These are phyloP conservation scores for Talaromyces ruber DNA, from an alignment of 495 filamentous ascomycete genomes.

Conservation along the genomic window DNA sequence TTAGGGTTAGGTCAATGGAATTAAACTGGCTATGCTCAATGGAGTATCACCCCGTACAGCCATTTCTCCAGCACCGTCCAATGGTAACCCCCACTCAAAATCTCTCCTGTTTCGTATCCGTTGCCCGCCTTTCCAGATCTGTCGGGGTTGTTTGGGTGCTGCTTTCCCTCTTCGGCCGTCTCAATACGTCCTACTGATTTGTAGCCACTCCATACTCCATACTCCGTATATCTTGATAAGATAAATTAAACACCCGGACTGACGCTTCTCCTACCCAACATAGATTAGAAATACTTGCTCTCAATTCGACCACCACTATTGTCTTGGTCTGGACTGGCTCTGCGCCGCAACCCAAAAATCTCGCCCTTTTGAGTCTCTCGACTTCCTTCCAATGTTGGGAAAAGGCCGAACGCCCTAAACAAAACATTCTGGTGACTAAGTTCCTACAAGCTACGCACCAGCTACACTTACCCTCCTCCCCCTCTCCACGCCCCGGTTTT, in stretches of 20 bases:
- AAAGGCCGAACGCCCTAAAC: neutral
- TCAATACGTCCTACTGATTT: neutral
- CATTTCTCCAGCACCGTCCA: neutral
- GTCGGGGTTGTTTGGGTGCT: neutral
- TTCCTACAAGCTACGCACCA: neutral
- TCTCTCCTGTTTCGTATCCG: neutral
- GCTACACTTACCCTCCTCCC: too few species aligned
- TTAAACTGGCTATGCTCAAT: neutral
- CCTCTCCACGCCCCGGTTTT: neutral
- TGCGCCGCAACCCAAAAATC: neutral
- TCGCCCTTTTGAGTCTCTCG: neutral
- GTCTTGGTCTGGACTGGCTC: constrained; percentile 1
- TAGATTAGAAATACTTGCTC: neutral
- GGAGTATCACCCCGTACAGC: neutral
- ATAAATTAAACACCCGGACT: neutral
- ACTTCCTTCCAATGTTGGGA: neutral
- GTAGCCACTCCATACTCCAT: too few species aligned
- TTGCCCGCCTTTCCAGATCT: neutral
- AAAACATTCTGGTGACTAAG: neutral
- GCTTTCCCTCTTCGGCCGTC: neutral
- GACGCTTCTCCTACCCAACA: neutral
- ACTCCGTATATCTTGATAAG: neutral
- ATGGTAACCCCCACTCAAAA: neutral
- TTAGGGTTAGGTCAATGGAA: neutral
- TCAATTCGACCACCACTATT: neutral